Percentiles rank a stretch among this genome's conserved stretches.
These are phyloP conservation scores for Delitschia confertaspora DNA, from an alignment of 495 filamentous ascomycete species.

Conservation along the genomic window DNA sequence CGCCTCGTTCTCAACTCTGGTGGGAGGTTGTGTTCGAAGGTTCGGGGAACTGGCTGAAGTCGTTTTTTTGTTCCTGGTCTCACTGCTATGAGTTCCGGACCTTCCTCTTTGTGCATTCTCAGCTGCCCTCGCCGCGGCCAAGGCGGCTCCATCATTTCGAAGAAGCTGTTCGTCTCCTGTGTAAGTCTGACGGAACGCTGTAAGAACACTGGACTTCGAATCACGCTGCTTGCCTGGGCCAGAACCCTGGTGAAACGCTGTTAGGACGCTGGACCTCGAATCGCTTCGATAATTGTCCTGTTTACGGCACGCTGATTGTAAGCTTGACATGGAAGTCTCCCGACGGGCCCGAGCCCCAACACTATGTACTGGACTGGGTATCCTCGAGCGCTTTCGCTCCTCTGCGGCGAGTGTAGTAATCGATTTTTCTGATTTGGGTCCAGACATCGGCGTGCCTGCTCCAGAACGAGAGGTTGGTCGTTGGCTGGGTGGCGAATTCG, in stretches of 20 bases:
- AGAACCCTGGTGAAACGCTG: slow-evolving; percentile 5
- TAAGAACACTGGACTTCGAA: slow-evolving; percentile 17
- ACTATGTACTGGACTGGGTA: slow-evolving; percentile 30
- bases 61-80: slow-evolving; percentile 1
- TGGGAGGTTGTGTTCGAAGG: not conserved
- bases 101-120: not conserved
- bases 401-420: slow-evolving; percentile 8
- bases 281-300: slow-evolving; percentile 3
- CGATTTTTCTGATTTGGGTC: too few species aligned
- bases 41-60: not conserved
- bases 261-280: slow-evolving; percentile 17
- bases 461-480: not conserved
- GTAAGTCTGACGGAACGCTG: slow-evolving; percentile 9
- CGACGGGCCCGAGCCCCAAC: slow-evolving; percentile 7
- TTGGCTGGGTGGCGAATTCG: not conserved
- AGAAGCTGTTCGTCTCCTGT: not conserved
- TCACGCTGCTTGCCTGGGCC: not conserved
- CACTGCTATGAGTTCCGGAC: not conserved
- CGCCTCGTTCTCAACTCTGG: slow-evolving; percentile 1
- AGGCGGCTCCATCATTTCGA: slow-evolving; percentile 4
- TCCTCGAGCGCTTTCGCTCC: slow-evolving; percentile 27
- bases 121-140: slow-evolving; percentile 17
- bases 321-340: slow-evolving; percentile 16
- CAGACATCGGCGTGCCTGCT: slow-evolving; percentile 3
- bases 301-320: slow-evolving; percentile 2